A percentile compares a stretch with the other conserved stretches of the same genome.
These are phyloP conservation scores for Stenocarpella maydis DNA, from an alignment of 2,329 filamentous ascomycete species.

Conservation along the genomic window DNA sequence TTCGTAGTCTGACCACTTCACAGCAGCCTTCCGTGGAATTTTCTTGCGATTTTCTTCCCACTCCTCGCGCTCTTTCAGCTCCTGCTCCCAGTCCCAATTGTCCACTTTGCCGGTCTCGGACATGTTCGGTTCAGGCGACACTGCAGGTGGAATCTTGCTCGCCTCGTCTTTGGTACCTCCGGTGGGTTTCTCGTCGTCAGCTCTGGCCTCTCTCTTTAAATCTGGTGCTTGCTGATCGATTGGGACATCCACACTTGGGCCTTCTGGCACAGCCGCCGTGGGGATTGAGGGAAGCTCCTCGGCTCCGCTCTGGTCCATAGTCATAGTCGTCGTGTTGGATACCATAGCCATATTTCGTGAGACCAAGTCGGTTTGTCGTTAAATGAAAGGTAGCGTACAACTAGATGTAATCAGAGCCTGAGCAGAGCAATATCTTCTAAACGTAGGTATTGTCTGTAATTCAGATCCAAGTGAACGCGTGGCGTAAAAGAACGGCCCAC, in stretches of 20 bases:
- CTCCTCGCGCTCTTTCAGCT: neutral
- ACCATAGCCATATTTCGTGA: neutral
- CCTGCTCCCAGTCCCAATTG: neutral
- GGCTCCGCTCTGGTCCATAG: neutral
- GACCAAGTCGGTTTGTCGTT: no score
- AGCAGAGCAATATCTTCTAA: no score
- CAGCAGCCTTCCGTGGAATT: neutral
- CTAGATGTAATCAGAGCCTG: no score
- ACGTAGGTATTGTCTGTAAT: no score
- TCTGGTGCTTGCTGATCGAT: no score
- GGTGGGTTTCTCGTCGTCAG: neutral
- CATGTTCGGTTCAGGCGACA: neutral
- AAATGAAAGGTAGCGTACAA: no score
- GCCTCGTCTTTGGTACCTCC: neutral
- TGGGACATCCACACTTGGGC: neutral
- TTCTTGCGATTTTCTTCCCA: neutral
- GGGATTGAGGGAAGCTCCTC: no score
- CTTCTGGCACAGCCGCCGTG: neutral
- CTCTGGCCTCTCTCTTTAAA: neutral
- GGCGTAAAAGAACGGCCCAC: no score
- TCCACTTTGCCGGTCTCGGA: neutral
- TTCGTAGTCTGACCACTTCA: constrained; percentile 35
- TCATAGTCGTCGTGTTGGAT: neutral
- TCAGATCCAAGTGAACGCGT: no score
- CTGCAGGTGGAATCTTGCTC: neutral